Evolutionary conservation across 495 filamentous ascomycete genomes (phyloP), one percentile per base, ranked within the genome.

Genomic region (Penicillium psychrofluorescens): DNA sequence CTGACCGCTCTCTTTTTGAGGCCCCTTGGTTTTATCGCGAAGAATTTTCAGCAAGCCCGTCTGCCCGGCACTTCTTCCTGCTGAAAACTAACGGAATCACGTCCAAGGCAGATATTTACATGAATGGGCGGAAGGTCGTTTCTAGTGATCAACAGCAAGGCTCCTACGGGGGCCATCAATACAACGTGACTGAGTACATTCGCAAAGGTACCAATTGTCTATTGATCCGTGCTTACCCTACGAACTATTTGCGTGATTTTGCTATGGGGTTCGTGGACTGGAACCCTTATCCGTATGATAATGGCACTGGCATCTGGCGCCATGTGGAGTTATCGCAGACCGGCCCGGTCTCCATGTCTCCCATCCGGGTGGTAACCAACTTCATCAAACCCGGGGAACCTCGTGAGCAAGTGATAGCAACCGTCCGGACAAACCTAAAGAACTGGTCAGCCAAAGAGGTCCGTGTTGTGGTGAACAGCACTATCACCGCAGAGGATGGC

Each of bases 11-110:
- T 2, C 65, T 66, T 39, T 85, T 82, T 49, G 45, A 56, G 3
- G 67, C 71, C 1, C 75, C 80, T 0, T 85, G 80, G 80, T 49
- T 82, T 8, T 84, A 81, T 49, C 72, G 80, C n/a, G 55, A 77
- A 15, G 76, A 81, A 44, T 75, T 83, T 44, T 44, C 43, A 1
- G 45, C 81, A 30, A 58, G 44, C 2, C 59, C 67, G 1, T 44
- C 42, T 0, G 29, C 55, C 0, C 71, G 64, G 4, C 53, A 74
- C 22, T 70, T 79, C 49, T 73, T 75, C 48, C 63, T 72, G 11
- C 57, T 84, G 13, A 56, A 68, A 14, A 83, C 78, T 0, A 64
- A 83, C 40, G 80, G 80, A 6, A 77, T 85, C 35, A 77, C 71
- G 0, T 80, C 79, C 6, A 74, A 68, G 29, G 81, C 76, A 8